Conservation (phyloP, 202 grass and related monocot species). For the Brachypodium distachyon region DNA sequence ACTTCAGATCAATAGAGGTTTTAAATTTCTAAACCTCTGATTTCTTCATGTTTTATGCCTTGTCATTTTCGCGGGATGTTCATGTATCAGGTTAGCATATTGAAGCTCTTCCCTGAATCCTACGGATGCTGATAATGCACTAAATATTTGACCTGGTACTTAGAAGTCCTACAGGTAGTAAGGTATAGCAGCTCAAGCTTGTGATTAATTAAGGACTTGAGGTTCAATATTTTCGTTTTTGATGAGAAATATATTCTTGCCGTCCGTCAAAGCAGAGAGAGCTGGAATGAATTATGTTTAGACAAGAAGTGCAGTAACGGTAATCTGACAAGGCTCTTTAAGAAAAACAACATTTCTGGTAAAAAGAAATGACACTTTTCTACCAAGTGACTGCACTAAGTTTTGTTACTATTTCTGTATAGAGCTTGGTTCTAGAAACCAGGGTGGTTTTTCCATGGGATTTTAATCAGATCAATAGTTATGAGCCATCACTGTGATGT, state of each 20-base stretch:
- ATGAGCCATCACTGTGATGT: too few species aligned
- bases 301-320: not conserved
- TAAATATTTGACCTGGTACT: not conserved
- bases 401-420: not conserved
- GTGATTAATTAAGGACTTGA: not conserved
- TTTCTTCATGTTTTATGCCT: not conserved
- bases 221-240: not conserved
- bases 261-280: not conserved
- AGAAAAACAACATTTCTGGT: not conserved
- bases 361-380: not conserved
- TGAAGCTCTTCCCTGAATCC: not conserved
- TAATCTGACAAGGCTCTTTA: not conserved
- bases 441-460: not conserved
- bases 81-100: not conserved
- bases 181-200: not conserved
- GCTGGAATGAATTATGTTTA: not conserved
- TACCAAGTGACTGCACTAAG: not conserved
- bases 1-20: constrained; percentile 5
- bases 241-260: not conserved
- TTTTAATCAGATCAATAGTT: not conserved
- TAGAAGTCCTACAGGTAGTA: not conserved
- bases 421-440: not conserved
- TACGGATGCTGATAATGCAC: not conserved
- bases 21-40: not conserved
- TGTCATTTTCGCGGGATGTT: not conserved